A percentile compares a stretch with the other conserved stretches of the same genome.
phyloP scores from a whole-genome alignment of 176 grass and related monocot genomes.

The Pontederia paniculata region DNA sequence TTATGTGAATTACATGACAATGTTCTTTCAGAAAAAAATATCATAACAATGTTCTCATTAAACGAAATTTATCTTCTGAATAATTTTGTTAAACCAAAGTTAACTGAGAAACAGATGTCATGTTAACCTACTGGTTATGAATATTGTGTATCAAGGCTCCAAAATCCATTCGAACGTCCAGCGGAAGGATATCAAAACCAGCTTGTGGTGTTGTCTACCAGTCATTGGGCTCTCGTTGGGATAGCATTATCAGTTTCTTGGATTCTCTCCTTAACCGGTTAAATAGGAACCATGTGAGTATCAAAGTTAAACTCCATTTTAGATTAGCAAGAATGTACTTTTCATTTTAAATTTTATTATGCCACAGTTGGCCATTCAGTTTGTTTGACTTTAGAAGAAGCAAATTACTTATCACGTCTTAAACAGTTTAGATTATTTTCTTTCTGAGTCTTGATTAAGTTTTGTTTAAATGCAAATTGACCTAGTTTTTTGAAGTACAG shows the following conservation, averaged over 20 bases:
- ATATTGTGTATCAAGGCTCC: conserved; percentile 48
- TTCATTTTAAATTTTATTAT: not conserved
- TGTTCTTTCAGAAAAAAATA: no score
- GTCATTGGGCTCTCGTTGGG: conserved; percentile 57
- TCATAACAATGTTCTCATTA: no score
- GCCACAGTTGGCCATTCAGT: no score
- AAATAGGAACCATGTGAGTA: conserved; percentile 61
- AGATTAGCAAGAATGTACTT: not conserved
- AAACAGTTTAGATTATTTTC: no score
- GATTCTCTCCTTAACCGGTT: conserved; percentile 70
- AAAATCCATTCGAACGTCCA: conserved; percentile 59
- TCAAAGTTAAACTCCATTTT: conserved; percentile 16
- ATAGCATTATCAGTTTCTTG: conserved; percentile 81
- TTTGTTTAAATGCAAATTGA: no score
- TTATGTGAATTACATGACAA: not conserved
- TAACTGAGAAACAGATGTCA: not conserved
- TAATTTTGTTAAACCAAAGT: not conserved
- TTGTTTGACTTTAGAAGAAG: no score
- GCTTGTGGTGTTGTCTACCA: conserved; percentile 39
- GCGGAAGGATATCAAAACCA: conserved; percentile 60
- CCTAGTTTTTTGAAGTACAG: no score
- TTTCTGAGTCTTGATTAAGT: no score
- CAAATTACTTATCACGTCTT: no score
- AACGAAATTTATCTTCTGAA: no score
- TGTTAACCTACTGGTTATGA: not conserved